Conservation (phyloP, 768 basidiomycete genomes). For the Pulveroboletus sp. region DNA sequence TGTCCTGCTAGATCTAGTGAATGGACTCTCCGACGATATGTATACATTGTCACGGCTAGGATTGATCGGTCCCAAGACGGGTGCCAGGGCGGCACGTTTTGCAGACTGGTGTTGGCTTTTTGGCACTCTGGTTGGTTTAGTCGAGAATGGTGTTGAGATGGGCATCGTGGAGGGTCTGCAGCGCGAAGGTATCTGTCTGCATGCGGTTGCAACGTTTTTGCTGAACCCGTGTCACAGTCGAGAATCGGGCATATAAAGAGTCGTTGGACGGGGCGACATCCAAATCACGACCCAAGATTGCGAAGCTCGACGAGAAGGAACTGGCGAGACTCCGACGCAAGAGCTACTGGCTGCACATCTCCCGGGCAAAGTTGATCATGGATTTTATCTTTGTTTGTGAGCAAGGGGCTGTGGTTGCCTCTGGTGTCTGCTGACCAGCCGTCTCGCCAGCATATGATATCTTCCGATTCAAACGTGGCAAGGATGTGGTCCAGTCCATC, state of each 20-base stretch:
- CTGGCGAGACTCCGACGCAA: conserved; percentile 61
- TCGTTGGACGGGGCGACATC: conserved; percentile 67
- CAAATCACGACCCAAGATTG: conserved; percentile 57
- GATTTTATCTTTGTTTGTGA: conserved; percentile 86
- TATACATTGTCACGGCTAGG: conserved; percentile 71
- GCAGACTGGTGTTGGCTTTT: conserved; percentile 88
- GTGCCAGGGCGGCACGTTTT: conserved; percentile 66
- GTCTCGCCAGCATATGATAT: conserved; percentile 64
- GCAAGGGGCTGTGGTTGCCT: conserved; percentile 25
- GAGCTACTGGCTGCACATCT: conserved; percentile 71
- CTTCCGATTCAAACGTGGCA: conserved; percentile 63
- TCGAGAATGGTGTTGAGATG: conserved; percentile 79
- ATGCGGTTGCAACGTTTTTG: neutral
- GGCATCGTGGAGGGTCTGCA: conserved; percentile 61
- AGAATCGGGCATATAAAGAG: conserved; percentile 67
- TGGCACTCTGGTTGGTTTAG: conserved; percentile 71
- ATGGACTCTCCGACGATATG: conserved; percentile 74
- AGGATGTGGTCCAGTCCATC: conserved; percentile 56
- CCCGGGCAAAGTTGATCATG: conserved; percentile 70
- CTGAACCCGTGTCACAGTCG: conserved; percentile 42
- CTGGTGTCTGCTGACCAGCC: conserved; percentile 4
- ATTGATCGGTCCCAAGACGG: conserved; percentile 57
- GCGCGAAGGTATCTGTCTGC: conserved; percentile 47
- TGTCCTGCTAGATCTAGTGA: conserved; percentile 71
- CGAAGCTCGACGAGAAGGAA: conserved; percentile 66